Evolutionary conservation across 2,329 filamentous ascomycete genomes (phyloP), one percentile per base, ranked within the genome.

Genomic region (Tolypocladium capitatum): DNA sequence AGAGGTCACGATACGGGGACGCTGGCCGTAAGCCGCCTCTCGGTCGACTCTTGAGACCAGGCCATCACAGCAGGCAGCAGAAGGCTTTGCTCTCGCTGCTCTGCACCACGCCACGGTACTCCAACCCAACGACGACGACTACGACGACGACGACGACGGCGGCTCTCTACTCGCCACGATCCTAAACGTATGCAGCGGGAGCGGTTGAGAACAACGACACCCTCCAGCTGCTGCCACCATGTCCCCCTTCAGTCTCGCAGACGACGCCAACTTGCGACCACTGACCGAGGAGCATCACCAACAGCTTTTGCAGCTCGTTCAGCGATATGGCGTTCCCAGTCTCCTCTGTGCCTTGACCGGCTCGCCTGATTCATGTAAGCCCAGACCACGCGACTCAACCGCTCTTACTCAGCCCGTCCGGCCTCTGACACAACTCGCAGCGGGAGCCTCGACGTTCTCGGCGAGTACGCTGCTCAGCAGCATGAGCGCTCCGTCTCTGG

Each of bases 391-490:
- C 38, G 16, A 28, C 14, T n/a, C n/a, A n/a, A 4, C 18, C 8
- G 11, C 2, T 18, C 30, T 41, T 27, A n/a, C n/a, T 14, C 16
- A 14, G 13, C 21, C 13, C 2, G 7, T 34, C 27, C 2, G 7
- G 28, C 27, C 28, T 27, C 46, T 47, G 44, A 49, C 46, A 48
- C 41, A 28, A 20, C 16, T 41, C 36, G 31, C 48, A 68, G 67
- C 66, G 8, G 66, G 65, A 36, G 59, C 63, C 45, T 70, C 68
- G 4, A 64, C 62, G 13, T 58, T 68, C 21, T 69, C 66, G n/a
- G 61, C 64, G 43, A 63, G 59, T 20, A 69, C 67, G 13, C 55
- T 69, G 20, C 59, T 68, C 49, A 70, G 67, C 58, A 66, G 60
- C 51, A 58, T 62, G 20, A 68, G 63, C 52, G 66, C 63, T 7